Base-by-base conservation (phyloP, 2,329 filamentous ascomycete genomes). In the Aureobasidium musti region DNA sequence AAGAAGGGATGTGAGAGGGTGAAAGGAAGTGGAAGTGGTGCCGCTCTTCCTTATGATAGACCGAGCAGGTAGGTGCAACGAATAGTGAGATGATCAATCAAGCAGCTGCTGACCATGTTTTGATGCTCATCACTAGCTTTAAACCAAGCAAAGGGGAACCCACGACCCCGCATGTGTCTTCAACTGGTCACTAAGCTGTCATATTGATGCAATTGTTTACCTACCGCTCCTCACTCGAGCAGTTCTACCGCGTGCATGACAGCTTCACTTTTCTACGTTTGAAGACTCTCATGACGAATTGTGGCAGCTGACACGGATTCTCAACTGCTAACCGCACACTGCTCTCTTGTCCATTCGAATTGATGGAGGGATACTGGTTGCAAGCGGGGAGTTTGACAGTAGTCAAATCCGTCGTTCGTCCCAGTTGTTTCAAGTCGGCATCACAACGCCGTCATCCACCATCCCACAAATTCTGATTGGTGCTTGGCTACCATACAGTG, bases 361-460 rank as follows among this genome's bases (percentile, higher is more conserved):
- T 14, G 52, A 11, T 54, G 5, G n/a, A 23, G n/a, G 5, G 8
- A 35, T 54, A 26, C 17, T 2, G 10, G 6, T n/a, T n/a, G 5
- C 10, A 19, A 33, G 17, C 4, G 49, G 33, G 17, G 30, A 8
- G 30, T 11, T 37, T 19, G 10, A n/a, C 53, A 28, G 53, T 23
- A 57, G 53, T n/a, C n/a, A 5, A 5, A n/a, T 57, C 53, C 53
- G 53, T 52, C 7, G 49, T 50, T 8, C 13, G 17, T 50, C 26
- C 47, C 49, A n/a, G 23, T 21, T 23, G 35, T 56, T 35, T 41
- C 26, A 35, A 61, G 60, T 63, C 30, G 7, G 60, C 60, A 63
- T 63, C 60, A 63, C 60, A 52, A 41, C 47, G 8, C 47, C 60
- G 60, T 63, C 60, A 52, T 63, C 60, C 26, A 41, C 26, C 8